Percentiles rank a stretch among this genome's conserved stretches.
Conservation (phyloP, 305 asterid genomes). For the Rubia tinctorum region DNA sequence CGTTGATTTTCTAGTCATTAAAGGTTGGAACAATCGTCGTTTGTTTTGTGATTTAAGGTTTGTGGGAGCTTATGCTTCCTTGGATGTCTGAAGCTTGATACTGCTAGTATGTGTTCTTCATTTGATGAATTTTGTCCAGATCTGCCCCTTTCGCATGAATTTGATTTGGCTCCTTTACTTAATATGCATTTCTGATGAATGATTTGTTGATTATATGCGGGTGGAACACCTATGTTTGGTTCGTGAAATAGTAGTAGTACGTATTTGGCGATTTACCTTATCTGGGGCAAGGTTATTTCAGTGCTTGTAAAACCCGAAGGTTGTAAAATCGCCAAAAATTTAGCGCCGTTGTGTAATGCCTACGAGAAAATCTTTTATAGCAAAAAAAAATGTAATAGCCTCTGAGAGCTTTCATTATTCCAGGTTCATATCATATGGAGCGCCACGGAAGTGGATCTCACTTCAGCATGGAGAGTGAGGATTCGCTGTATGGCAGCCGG, state of each 20-base stretch:
- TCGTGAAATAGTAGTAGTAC: constrained; percentile 14
- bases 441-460: too few species aligned
- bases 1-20: constrained; percentile 20
- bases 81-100: constrained; percentile 27
- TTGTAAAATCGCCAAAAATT: background rate
- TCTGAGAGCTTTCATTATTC: too few species aligned
- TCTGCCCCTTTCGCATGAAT: constrained; percentile 14
- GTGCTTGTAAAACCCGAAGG: background rate
- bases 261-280: background rate
- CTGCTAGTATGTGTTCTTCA: too few species aligned
- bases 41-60: background rate
- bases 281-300: too few species aligned
- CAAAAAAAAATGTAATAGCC: background rate
- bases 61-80: constrained; percentile 43
- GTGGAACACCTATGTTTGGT: background rate
- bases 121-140: background rate
- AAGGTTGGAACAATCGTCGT: constrained; percentile 13
- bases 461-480: too few species aligned
- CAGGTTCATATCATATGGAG: too few species aligned
- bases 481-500: background rate
- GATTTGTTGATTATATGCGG: constrained; percentile 14
- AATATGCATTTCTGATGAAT: constrained; percentile 16
- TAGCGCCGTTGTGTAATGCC: constrained; percentile 15
- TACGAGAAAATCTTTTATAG: constrained; percentile 17
- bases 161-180: constrained; percentile 14